These are phyloP conservation scores for Cryptococcus sp. DNA, from an alignment of 1,284 basidiomycete genomes.

Conservation along the genomic window DNA sequence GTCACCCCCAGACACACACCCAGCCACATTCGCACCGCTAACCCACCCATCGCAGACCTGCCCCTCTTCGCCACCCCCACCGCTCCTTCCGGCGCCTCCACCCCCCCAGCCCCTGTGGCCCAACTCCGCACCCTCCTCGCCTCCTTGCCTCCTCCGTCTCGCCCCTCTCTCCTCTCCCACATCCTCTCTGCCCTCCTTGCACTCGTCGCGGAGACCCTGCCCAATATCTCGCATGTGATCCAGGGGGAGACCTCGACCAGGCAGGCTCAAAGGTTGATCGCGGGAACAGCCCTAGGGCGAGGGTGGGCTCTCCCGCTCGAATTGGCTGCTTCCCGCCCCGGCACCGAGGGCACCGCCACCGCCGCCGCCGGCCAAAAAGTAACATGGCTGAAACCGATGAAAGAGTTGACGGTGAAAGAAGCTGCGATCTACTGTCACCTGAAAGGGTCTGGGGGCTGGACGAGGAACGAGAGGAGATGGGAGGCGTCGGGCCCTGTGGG, in stretches of 20 bases:
- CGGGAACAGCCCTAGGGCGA: conserved; percentile 71
- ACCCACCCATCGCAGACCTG: conserved; percentile 19
- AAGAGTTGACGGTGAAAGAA: conserved; percentile 76
- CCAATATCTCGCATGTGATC: conserved; percentile 66
- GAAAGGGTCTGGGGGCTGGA: conserved; percentile 43
- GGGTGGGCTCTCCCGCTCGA: conserved; percentile 73
- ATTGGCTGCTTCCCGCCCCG: conserved; percentile 53
- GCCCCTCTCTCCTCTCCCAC: conserved; percentile 61
- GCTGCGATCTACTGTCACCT: conserved; percentile 50
- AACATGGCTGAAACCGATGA: conserved; percentile 67
- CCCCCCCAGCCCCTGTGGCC: conserved; percentile 51
- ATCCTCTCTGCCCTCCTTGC: conserved; percentile 68
- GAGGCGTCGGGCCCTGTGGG: conserved; percentile 54
- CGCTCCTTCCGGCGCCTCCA: conserved; percentile 35
- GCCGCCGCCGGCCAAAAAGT: conserved; percentile 23
- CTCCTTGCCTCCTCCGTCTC: conserved; percentile 72
- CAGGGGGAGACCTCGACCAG: conserved; percentile 79
- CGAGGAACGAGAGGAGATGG: conserved; percentile 71
- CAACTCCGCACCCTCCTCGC: conserved; percentile 61
- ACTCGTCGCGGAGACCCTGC: conserved; percentile 59
- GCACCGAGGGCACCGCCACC: not conserved
- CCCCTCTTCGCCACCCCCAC: conserved; percentile 13
- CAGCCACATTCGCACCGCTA: not conserved
- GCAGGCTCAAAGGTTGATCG: conserved; percentile 71
- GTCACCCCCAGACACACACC: not conserved